These are phyloP conservation scores for Tetracladium marchalianum DNA, from an alignment of 495 filamentous ascomycete genomes.

Conservation along the genomic window DNA sequence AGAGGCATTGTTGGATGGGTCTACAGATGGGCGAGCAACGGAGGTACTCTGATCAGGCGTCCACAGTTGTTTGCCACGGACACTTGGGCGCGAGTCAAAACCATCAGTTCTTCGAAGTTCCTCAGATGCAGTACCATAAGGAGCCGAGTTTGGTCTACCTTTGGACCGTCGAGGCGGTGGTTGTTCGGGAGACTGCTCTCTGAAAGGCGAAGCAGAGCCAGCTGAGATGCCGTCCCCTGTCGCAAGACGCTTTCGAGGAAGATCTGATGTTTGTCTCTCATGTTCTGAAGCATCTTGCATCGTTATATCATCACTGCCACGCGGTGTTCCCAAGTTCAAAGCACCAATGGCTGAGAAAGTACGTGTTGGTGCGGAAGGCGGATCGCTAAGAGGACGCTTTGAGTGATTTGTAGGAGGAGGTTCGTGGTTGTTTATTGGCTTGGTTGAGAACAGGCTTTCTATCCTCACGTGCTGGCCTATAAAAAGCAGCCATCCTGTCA, in stretches of 20 bases:
- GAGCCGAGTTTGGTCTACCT: constrained; percentile 3
- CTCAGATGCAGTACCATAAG: neutral
- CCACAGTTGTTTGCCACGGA: constrained; percentile 6
- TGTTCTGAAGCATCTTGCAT: constrained; percentile 9
- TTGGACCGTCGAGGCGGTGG: constrained; percentile 13
- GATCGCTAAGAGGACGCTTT: neutral
- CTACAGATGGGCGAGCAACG: constrained; percentile 1
- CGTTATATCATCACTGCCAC: neutral
- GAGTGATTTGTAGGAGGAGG: neutral
- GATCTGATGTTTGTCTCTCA: neutral
- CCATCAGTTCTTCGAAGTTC: neutral
- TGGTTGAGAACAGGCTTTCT: constrained; percentile 2
- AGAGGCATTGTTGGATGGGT: constrained; percentile 7
- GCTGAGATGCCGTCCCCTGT: constrained; percentile 13
- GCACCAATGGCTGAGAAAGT: constrained; percentile 3
- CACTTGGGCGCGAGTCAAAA: neutral
- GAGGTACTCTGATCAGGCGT: constrained; percentile 2
- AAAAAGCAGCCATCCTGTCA: neutral
- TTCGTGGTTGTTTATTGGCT: neutral
- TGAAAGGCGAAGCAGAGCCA: constrained; percentile 5
- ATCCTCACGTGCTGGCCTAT: constrained; percentile 1
- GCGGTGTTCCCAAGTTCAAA: neutral
- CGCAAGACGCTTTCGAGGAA: constrained; percentile 7
- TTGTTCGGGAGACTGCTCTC: constrained; percentile 1
- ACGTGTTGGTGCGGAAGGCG: neutral